Evolutionary conservation across 495 filamentous ascomycete species (phyloP).

Genomic region (Penicillium dipodomyicola): DNA sequence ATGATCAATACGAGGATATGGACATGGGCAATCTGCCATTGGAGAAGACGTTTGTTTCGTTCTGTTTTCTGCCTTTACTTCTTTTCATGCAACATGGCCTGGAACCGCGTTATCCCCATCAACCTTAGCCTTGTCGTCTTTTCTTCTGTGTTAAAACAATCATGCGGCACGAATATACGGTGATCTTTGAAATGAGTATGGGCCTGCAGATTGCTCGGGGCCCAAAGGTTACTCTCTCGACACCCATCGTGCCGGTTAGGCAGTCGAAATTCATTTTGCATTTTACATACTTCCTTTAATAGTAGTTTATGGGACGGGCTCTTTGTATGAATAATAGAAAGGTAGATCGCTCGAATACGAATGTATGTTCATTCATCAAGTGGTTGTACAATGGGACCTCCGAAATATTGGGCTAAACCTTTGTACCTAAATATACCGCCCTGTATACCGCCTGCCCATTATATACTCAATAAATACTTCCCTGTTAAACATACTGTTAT

Average conservation of each 20-base stretch:
- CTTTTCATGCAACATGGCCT: conserved; percentile 10
- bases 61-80: conserved; percentile 13
- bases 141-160: background rate
- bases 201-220: background rate
- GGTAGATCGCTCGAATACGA: background rate
- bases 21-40: conserved; percentile 1
- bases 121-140: background rate
- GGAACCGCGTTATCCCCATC: background rate
- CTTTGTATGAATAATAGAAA: background rate
- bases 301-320: background rate
- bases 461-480: too few species aligned
- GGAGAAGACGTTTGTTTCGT: conserved; percentile 5
- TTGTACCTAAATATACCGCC: too few species aligned
- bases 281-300: background rate
- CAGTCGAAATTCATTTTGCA: background rate
- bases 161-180: background rate
- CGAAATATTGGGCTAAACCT: too few species aligned
- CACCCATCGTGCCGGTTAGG: conserved; percentile 1
- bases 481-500: too few species aligned
- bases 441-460: too few species aligned
- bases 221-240: background rate
- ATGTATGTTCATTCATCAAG: background rate
- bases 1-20: conserved; percentile 7
- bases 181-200: background rate
- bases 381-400: background rate